Conservation (phyloP, 2,329 filamentous ascomycete genomes). For the Fusarium sambucinum region DNA sequence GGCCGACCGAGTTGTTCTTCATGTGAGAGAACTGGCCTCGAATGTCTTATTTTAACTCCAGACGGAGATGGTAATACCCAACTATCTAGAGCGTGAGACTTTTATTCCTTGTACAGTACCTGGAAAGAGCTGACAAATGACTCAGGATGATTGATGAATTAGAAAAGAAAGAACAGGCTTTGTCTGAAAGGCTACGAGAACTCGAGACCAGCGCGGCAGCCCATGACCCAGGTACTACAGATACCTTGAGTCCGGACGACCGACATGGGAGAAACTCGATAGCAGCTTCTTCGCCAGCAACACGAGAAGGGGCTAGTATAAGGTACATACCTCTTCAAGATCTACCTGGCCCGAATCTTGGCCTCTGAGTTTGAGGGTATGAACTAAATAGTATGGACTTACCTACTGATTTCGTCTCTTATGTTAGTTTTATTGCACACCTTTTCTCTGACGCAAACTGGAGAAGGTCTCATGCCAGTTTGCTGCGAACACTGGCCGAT, state of each 20-base stretch:
- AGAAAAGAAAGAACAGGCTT: constrained; percentile 14
- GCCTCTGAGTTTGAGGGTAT: too few species aligned
- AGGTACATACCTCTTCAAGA: neutral
- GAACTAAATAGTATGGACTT: too few species aligned
- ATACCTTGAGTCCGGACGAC: constrained; percentile 22
- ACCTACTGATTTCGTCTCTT: neutral
- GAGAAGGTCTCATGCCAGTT: constrained; percentile 20
- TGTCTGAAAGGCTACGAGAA: constrained; percentile 2
- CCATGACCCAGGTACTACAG: neutral
- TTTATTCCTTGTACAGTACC: accelerated
- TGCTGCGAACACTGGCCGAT: constrained; percentile 17
- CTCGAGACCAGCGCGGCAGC: neutral
- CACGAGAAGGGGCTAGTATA: constrained; percentile 20
- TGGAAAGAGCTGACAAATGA: accelerated
- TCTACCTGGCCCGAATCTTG: too few species aligned
- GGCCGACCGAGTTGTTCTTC: constrained; percentile 16
- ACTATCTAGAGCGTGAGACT: constrained; percentile 11
- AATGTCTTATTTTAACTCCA: constrained; percentile 5
- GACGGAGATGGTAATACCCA: neutral
- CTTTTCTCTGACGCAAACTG: constrained; percentile 12
- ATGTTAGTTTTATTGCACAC: constrained; percentile 20
- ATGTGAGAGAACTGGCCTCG: neutral
- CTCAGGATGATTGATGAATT: constrained; percentile 12
- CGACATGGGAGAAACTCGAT: constrained; percentile 17
- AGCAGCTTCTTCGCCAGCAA: constrained; percentile 18